These are phyloP conservation scores for Fusarium incarnatum DNA, from an alignment of 2,329 filamentous ascomycete genomes.

Conservation along the genomic window DNA sequence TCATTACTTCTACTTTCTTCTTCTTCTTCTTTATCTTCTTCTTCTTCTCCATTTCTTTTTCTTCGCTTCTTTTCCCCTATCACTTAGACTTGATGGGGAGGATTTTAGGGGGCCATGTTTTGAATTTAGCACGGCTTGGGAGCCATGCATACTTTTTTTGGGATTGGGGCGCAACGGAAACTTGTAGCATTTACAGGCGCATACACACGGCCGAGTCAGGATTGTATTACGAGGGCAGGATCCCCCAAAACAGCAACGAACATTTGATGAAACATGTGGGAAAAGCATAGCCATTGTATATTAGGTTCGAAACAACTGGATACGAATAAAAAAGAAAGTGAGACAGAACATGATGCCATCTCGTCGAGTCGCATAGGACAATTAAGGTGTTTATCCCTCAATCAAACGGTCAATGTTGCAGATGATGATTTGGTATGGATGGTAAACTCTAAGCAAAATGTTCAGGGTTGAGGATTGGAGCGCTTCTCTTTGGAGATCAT, in stretches of 20 bases:
- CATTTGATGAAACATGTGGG: conserved; percentile 21
- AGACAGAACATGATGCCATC: conserved; percentile 7
- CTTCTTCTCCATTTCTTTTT: neutral
- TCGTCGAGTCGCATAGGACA: neutral
- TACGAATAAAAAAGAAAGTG: conserved; percentile 2
- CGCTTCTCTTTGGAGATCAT: conserved; percentile 29
- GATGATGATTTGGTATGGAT: neutral
- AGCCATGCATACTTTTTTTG: neutral
- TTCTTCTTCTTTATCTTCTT: neutral
- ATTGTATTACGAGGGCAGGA: conserved; percentile 31
- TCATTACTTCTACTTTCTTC: neutral
- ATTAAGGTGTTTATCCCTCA: neutral
- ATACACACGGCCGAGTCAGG: conserved; percentile 17
- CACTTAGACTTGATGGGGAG: neutral
- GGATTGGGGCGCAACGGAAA: conserved; percentile 20
- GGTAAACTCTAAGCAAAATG: conserved; percentile 17
- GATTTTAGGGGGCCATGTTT: neutral
- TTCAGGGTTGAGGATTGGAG: conserved; percentile 31
- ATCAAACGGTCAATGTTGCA: neutral
- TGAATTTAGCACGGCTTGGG: conserved; percentile 4
- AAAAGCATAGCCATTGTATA: conserved; percentile 33
- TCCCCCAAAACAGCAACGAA: conserved; percentile 23
- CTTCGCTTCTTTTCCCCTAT: neutral
- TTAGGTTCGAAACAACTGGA: conserved; percentile 11
- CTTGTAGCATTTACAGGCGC: conserved; percentile 40